Base-by-base conservation (phyloP, 2,329 filamentous ascomycete genomes). In the Pestalotiopsis sp. region DNA sequence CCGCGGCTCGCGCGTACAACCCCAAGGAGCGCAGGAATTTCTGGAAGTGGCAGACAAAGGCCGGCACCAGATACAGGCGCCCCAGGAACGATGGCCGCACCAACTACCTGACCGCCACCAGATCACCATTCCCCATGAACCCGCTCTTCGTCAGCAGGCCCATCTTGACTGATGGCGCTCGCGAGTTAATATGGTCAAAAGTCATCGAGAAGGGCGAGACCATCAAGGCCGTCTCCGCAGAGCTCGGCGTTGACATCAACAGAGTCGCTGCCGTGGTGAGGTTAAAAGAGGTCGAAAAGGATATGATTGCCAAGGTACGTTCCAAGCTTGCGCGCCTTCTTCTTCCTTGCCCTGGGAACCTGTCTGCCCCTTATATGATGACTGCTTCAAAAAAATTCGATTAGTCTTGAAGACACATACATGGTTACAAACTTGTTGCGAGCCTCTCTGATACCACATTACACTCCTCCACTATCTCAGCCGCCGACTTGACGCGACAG, bases 391-490 rank as follows among this genome's bases (percentile, higher is more conserved):
- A 87, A 85, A 89, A 91, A 90, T 88, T 92, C 95, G 95, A 98
- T 98, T 97, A 98, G 95, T 98, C 95, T 97, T 97, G 87, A 98
- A 97, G 95, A 98, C 95, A 90, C 81, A 84, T 80, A 90, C 86
- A 91, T 96, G 93, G 93, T 98, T 95, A 95, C 86, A 92, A 87
- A 88, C 56, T 84, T 88, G 89, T 91, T 91, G 86, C 88, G 86
- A 89, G 86, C 88, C 88, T 91, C 89, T 91, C 91, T 93, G 91
- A 93, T 76, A 62, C 7, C 17, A 36, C 17, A 27, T 12, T 25
- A 20, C 49, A 17, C 17, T 56, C 52, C 23, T 39, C 6, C n/a
- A 64, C 65, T 36, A 14, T 66, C 61, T 63, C 69, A 72, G 64
- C 36, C 68, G 68, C 68, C 68, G 68, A 66, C 60, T 14, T 60